phyloP scores from a whole-genome alignment of 805 yeast species.

The Metschnikowia koreensis region DNA sequence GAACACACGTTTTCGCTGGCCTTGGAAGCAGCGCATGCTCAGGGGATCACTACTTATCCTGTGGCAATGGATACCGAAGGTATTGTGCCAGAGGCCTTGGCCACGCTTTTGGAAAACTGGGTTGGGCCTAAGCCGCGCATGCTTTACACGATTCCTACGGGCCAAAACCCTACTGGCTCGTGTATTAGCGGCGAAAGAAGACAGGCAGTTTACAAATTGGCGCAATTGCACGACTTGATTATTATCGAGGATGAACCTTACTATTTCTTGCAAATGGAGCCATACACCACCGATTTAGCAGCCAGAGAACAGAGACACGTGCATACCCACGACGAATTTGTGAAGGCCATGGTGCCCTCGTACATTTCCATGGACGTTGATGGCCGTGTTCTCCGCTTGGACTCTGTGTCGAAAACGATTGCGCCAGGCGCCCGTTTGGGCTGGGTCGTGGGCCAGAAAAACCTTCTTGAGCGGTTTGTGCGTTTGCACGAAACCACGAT shows the following conservation, averaged over 20 bases:
- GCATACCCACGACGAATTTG: conserved; percentile 59
- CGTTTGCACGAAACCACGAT: conserved; percentile 78
- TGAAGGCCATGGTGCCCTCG: conserved; percentile 68
- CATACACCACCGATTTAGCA: conserved; percentile 50
- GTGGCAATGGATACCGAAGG: conserved; percentile 79
- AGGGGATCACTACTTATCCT: conserved; percentile 67
- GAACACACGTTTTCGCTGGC: conserved; percentile 83
- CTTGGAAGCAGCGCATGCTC: conserved; percentile 74
- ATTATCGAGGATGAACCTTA: conserved; percentile 96
- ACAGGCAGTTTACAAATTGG: conserved; percentile 67
- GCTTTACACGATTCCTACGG: conserved; percentile 89
- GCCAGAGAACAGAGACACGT: conserved; percentile 33
- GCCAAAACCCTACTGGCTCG: conserved; percentile 97
- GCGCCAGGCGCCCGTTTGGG: conserved; percentile 92
- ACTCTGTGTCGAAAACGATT: conserved; percentile 84
- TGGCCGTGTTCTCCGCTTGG: conserved; percentile 87
- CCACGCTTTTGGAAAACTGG: conserved; percentile 65
- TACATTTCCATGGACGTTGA: conserved; percentile 75
- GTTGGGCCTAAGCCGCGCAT: conserved; percentile 74
- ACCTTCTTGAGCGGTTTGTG: conserved; percentile 60
- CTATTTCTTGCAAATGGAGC: conserved; percentile 92
- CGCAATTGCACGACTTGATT: conserved; percentile 80
- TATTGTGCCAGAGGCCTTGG: conserved; percentile 69
- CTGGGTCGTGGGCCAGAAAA: conserved; percentile 77
- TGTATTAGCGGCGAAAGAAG: conserved; percentile 78